These are phyloP conservation scores for Petrea volubilis DNA, from an alignment of 257 asterid genomes.

Conservation along the genomic window DNA sequence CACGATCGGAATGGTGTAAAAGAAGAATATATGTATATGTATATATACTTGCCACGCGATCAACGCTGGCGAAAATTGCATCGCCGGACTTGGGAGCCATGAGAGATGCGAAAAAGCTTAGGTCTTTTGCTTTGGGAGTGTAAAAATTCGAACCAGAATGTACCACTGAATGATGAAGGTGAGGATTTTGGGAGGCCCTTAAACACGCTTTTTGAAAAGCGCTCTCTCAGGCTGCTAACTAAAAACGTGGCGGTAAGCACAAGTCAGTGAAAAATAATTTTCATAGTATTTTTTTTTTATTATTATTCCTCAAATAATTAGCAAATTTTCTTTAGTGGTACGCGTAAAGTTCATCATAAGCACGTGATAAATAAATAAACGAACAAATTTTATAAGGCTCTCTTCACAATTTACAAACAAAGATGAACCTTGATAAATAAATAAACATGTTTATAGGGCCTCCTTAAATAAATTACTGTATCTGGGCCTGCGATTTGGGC, in stretches of 20 bases:
- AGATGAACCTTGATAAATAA: too few species aligned
- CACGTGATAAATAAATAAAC: too few species aligned
- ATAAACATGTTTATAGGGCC: too few species aligned
- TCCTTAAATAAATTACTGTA: too few species aligned
- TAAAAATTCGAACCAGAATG: background rate
- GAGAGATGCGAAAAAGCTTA: background rate
- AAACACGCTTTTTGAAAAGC: background rate
- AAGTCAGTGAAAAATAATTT: too few species aligned
- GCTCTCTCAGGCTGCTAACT: background rate
- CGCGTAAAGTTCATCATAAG: too few species aligned
- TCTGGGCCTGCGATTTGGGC: too few species aligned
- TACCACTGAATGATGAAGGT: background rate
- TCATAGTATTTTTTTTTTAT: too few species aligned
- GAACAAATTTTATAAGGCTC: too few species aligned
- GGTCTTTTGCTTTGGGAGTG: background rate
- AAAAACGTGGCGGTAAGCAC: background rate
- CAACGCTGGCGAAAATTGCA: slow-evolving; percentile 39
- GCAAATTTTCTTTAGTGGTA: too few species aligned
- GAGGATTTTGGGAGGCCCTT: background rate
- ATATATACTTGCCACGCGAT: slow-evolving; percentile 33
- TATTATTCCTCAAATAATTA: too few species aligned
- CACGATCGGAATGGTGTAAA: background rate
- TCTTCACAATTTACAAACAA: too few species aligned
- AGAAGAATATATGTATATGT: background rate
- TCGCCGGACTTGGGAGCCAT: slow-evolving; percentile 47